Evolutionary conservation across 352 stramenopile species (phyloP), one percentile per base, ranked within the genome.

Genomic region (Nothophytophthora sp.): DNA sequence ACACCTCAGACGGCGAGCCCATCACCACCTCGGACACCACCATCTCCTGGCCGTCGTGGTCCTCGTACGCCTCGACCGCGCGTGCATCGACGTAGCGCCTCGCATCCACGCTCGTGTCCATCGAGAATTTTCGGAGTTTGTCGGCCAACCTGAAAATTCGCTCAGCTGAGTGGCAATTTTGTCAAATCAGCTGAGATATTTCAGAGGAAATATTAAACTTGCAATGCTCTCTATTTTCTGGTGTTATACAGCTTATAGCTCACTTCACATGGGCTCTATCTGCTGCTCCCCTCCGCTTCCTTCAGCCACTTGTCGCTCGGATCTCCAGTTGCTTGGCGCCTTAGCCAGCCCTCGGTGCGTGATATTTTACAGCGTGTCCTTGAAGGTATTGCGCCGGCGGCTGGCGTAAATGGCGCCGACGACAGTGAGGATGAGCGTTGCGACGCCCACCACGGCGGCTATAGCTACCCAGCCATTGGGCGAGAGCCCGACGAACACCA

Each of bases 11-110:
- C 3, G 60, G 39, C 2, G 60, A 45, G 6, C 55, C 61, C 10
- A 40, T 24, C 15, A 89, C 69, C 10, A 87, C 36, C 38, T 69
- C 35, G 2, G 66, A 81, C 11, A 77, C 55, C n/a, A 70, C 47
- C 19, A 74, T 49, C 48, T 89, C 78, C 25, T 82, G 63, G 0
- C 73, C 76, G 36, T 76, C 53, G 41, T 81, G 48, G 16, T 60
- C 49, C 10, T 55, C 40, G 52, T 85, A 89, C 13, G 53, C 53
- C 37, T 76, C 71, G 33, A 69, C 63, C 34, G 68, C 69, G 3
- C 47, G 28, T 8, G 37, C 28, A 49, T 90, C 78, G 23, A 71
- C 55, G 50, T 83, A 82, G 10, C 20, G 12, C 36, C 10, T 41
- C 13, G 8, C 7, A 33, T 9, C 25, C 19, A 13, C 27, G 18